These are phyloP conservation scores for Beauveria caledonica DNA, from an alignment of 2,329 filamentous ascomycete species.

Conservation along the genomic window DNA sequence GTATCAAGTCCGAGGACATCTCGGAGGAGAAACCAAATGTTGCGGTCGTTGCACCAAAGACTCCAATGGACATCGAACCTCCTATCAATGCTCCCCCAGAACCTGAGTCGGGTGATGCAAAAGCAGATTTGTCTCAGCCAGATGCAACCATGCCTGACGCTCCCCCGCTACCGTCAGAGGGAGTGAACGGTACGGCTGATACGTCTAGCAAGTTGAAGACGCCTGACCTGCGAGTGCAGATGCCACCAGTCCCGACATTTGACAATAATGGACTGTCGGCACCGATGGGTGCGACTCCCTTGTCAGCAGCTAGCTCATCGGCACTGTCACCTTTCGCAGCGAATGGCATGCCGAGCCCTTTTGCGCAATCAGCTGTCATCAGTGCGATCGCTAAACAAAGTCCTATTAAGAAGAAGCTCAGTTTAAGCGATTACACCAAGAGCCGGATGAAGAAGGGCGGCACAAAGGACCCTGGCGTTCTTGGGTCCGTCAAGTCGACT, in stretches of 20 bases:
- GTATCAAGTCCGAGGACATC: conserved; percentile 32
- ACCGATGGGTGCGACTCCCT: conserved; percentile 35
- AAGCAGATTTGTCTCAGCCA: background rate
- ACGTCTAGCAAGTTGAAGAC: conserved; percentile 28
- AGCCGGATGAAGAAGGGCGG: conserved; percentile 49
- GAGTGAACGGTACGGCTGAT: conserved; percentile 14
- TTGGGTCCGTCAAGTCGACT: conserved; percentile 25
- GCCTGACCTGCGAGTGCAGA: conserved; percentile 44
- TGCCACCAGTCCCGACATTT: conserved; percentile 48
- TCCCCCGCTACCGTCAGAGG: background rate
- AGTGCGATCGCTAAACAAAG: conserved; percentile 42
- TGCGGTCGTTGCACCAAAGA: conserved; percentile 12
- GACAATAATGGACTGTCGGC: conserved; percentile 28
- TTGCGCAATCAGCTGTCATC: conserved; percentile 34
- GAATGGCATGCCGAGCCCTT: conserved; percentile 32
- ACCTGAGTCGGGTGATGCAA: background rate
- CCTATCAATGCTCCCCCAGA: conserved; percentile 34
- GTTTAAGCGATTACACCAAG: conserved; percentile 54
- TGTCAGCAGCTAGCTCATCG: conserved; percentile 35
- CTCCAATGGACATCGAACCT: background rate
- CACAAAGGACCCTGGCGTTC: conserved; percentile 24
- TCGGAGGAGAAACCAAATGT: conserved; percentile 23
- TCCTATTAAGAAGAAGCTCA: conserved; percentile 60
- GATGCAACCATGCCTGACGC: conserved; percentile 5
- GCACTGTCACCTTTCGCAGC: conserved; percentile 44